Conservation (phyloP, 83 land plant species). For the Diphasiastrum complanatum region DNA sequence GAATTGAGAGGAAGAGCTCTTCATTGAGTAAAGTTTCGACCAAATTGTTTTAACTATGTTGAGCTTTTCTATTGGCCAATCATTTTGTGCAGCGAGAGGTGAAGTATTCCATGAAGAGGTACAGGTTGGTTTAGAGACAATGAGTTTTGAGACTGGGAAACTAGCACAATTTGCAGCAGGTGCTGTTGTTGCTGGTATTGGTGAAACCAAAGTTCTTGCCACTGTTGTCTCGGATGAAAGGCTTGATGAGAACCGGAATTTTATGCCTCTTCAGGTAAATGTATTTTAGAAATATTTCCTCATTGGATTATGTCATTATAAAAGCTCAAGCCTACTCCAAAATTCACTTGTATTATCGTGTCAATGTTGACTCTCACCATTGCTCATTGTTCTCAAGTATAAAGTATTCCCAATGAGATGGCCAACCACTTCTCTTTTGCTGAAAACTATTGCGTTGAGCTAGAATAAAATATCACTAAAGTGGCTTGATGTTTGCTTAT, state of each 20-base stretch:
- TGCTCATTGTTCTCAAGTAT: too few relatives aligned
- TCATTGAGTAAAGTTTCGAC: too few relatives aligned
- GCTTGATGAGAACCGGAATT: conserved; percentile 43
- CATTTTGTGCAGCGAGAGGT: conserved; percentile 35
- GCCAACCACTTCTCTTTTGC: too few relatives aligned
- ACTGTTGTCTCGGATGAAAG: conserved; percentile 62
- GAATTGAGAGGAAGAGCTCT: too few relatives aligned
- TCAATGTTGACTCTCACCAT: background rate
- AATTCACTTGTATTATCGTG: background rate
- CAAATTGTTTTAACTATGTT: too few relatives aligned
- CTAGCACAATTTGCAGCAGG: conserved; percentile 87
- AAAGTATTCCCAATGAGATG: too few relatives aligned
- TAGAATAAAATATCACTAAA: too few relatives aligned
- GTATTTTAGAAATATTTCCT: background rate
- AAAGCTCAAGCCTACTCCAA: background rate
- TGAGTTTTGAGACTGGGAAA: conserved; percentile 80
- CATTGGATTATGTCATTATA: background rate
- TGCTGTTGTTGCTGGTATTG: conserved; percentile 68
- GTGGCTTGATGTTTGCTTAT: too few relatives aligned
- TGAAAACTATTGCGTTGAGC: too few relatives aligned
- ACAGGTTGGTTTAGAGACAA: conserved; percentile 44
- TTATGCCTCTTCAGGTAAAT: conserved; percentile 76
- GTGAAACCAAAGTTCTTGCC: conserved; percentile 75
- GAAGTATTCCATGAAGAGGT: conserved; percentile 68
- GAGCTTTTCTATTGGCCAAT: too few relatives aligned